Percentiles rank a stretch among this genome's conserved stretches.
Evolutionary conservation across 169 alveolate genomes (phyloP).

Genomic region (Cystoisospora suis): DNA sequence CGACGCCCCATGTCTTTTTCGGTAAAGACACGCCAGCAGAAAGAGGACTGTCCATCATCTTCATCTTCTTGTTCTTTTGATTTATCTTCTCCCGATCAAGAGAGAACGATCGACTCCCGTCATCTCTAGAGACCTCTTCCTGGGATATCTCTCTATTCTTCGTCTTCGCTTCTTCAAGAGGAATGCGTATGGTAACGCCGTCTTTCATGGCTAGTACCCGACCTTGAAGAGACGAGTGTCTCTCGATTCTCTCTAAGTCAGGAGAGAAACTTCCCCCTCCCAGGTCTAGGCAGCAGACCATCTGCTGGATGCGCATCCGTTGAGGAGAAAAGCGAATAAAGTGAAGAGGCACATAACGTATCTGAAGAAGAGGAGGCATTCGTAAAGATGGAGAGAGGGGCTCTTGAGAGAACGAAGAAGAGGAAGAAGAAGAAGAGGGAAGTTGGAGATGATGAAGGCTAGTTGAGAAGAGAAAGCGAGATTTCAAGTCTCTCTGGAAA

Average conservation of each 20-base stretch:
- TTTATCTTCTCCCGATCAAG: not conserved
- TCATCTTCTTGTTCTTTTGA: not conserved
- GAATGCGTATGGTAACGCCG: slow-evolving; percentile 44
- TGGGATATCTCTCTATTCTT: too few species aligned
- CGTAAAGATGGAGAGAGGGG: not conserved
- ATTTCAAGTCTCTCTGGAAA: too few species aligned
- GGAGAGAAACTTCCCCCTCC: slow-evolving; percentile 50
- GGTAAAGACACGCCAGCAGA: too few species aligned
- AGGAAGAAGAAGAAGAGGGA: too few species aligned
- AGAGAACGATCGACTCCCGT: too few species aligned
- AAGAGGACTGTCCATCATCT: not conserved
- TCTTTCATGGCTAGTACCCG: slow-evolving; percentile 42
- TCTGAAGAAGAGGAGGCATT: not conserved
- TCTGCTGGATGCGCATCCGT: slow-evolving; percentile 33
- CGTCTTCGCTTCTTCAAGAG: too few species aligned
- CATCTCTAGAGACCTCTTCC: too few species aligned
- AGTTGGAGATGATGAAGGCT: too few species aligned
- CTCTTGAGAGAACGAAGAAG: too few species aligned
- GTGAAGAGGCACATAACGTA: slow-evolving; percentile 29
- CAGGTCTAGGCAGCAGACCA: slow-evolving; percentile 58
- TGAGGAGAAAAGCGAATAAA: slow-evolving; percentile 39
- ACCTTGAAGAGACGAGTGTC: slow-evolving; percentile 43
- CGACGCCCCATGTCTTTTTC: too few species aligned
- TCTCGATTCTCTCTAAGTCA: not conserved
- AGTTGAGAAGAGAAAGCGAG: too few species aligned